Base-by-base conservation (phyloP, 768 basidiomycete genomes). In the Pleurotus pulmonarius region DNA sequence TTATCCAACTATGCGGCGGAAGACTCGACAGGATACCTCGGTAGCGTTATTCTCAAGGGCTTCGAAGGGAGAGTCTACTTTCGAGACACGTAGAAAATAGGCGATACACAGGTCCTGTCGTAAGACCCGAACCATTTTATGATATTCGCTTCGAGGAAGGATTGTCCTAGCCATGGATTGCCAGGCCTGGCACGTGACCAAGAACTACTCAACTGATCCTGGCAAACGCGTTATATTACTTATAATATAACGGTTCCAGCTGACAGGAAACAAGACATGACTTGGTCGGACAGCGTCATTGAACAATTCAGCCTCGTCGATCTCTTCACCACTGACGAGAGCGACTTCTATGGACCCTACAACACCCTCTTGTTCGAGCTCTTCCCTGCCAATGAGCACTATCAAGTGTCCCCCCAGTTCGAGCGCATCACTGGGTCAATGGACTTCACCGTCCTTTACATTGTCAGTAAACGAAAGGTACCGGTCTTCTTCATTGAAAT, bases 11-110 rank as follows among this genome's bases (percentile, higher is more conserved):
- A 51, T 34, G 0, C 29, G 1, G 29, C 9, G 29, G 29, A 34
- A 34, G 9, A 34, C 29, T 34, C 29, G 29, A 34, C 11, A 34
- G 29, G 0, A 34, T 0, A 34, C 8, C 29, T 34, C 8, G 29
- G 29, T 34, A 34, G 29, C 29, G 58, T 16, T 13, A 34, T 62
- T 16, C n/a, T 75, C 29, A 64, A 59, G 47, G 71, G 65, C 5
- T 75, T 62, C 47, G 75, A 76, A 61, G 70, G 72, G 2, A 62
- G 67, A 45, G 48, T 74, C 16, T 76, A 73, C 58, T 45, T 70
- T 34, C 29, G 29, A 8, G 0, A 34, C 29, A 34, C 9, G 29
- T 34, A 34, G 29, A 34, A 34, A 34, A 11, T 34, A 34, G 29
- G 29, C 29, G 9, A 34, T 34, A 34, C 29, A 29, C 9, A 1